Evolutionary conservation across 1,284 basidiomycete species (phyloP).

Genomic region (Ceratorhiza oryzae-sativae): DNA sequence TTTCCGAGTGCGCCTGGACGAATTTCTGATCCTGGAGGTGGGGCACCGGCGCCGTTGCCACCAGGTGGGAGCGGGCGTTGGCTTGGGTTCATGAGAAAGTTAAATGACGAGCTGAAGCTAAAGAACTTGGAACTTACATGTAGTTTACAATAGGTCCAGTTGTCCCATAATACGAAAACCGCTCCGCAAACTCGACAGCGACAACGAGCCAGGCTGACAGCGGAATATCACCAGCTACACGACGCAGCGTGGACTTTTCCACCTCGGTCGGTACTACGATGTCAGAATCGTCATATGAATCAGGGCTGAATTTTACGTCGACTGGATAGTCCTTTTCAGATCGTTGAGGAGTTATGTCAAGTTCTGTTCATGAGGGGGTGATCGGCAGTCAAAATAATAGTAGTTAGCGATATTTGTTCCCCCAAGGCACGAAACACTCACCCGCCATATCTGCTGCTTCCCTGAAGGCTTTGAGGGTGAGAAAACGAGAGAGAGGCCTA

Average conservation of each 20-base stretch:
- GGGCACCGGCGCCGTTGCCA: slow-evolving; percentile 45
- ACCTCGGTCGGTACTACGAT: slow-evolving; percentile 66
- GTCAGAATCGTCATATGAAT: not conserved
- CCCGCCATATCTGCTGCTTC: too few relatives aligned
- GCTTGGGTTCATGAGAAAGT: not conserved
- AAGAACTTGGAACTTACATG: slow-evolving; percentile 22
- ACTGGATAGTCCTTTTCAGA: too few relatives aligned
- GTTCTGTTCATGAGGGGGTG: too few relatives aligned
- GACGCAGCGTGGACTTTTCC: slow-evolving; percentile 65
- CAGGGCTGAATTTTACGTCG: too few relatives aligned
- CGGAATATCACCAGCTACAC: slow-evolving; percentile 67
- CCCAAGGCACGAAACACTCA: too few relatives aligned
- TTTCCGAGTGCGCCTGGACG: slow-evolving; percentile 45
- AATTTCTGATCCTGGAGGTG: slow-evolving; percentile 36
- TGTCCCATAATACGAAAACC: slow-evolving; percentile 42
- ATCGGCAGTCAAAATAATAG: too few relatives aligned
- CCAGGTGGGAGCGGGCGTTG: slow-evolving; percentile 44
- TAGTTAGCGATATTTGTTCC: too few relatives aligned
- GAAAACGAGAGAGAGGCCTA: too few relatives aligned
- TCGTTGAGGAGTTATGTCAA: too few relatives aligned
- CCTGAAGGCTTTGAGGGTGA: too few relatives aligned
- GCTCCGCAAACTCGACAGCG: slow-evolving; percentile 41
- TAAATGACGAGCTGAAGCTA: not conserved
- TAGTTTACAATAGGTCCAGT: slow-evolving; percentile 45
- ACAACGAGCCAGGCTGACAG: slow-evolving; percentile 1